These are phyloP conservation scores for Hypoxylon sp. DNA, from an alignment of 2,329 filamentous ascomycete species.

Conservation along the genomic window DNA sequence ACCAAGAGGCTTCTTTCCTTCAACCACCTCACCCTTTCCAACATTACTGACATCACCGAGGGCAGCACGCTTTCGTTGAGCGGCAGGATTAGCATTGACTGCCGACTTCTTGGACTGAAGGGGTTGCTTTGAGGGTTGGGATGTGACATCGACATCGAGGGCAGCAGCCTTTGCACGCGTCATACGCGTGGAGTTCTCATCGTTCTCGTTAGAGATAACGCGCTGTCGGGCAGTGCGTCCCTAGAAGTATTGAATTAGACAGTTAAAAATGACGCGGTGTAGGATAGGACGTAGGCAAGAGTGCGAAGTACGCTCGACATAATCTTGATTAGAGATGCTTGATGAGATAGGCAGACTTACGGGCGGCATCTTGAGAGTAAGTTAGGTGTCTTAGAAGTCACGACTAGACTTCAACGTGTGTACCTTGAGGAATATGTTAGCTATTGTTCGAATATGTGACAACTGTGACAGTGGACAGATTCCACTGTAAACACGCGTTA, in stretches of 20 bases:
- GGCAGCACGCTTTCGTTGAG: constrained; percentile 81
- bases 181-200: constrained; percentile 92
- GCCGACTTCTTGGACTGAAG: constrained; percentile 79
- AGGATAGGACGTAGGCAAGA: neutral
- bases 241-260: constrained; percentile 56
- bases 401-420: constrained; percentile 15
- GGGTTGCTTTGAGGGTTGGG: constrained; percentile 71
- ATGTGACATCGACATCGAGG: constrained; percentile 73
- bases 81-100: constrained; percentile 64
- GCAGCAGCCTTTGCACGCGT: constrained; percentile 94
- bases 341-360: constrained; percentile 53
- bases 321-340: neutral
- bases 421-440: constrained; percentile 24
- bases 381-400: constrained; percentile 32
- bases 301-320: neutral
- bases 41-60: constrained; percentile 97
- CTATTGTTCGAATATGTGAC: neutral
- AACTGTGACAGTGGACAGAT: constrained; percentile 10
- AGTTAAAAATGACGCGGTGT: constrained; percentile 21
- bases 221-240: constrained; percentile 80
- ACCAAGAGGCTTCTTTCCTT: constrained; percentile 79
- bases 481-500: constrained; percentile 36
- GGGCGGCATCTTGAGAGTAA: constrained; percentile 56
- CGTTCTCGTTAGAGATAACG: constrained; percentile 90
- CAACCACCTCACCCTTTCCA: constrained; percentile 79